Evolutionary conservation across 257 asterid species (phyloP), one percentile per base, ranked within the genome.

Genomic region (Primulina tabacum): DNA sequence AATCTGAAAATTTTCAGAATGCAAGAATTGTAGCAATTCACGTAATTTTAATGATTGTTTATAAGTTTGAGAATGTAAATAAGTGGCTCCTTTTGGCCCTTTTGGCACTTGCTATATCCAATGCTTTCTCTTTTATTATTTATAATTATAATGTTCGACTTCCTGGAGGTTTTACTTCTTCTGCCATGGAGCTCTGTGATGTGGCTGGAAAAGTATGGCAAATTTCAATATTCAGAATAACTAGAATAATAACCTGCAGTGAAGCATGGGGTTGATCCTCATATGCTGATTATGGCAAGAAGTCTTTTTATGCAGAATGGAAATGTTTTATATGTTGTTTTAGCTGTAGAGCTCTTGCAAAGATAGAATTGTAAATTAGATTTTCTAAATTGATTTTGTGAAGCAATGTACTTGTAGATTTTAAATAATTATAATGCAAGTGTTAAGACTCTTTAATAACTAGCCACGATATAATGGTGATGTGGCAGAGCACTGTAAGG

Each of bases 141-240:
- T 28, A 28, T 28, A 28, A 11, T 40, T 66, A 56, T 55, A 18
- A 32, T 60, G 55, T 50, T 55, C 53, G 68, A 47, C 59, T 30
- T 70, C 60, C 43, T 57, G 24, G 17, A 40, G 26, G 65, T 40
- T 71, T 47, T 35, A 32, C 62, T 60, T 50, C 40, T 68, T 53
- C 26, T 66, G 57, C 68, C 73, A 62, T 37, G 62, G 33, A 68
- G 61, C 50, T 75, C n/a, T 64, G 32, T 60, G 10, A n/a, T 37
- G 16, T 61, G 65, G 37, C 17, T 47, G 52, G 21, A 32, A 20
- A 47, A 21, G 24, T 9, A 40, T 38, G 58, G 26, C 55, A 47
- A 12, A 14, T 47, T 47, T 47, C 55, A 35, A 52, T 21, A 33
- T 6, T 11, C n/a, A 47, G 47, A 62, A 67, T 47, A 33, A 18